These are phyloP conservation scores for Trametes coccinea DNA, from an alignment of 768 basidiomycete genomes.

Conservation along the genomic window DNA sequence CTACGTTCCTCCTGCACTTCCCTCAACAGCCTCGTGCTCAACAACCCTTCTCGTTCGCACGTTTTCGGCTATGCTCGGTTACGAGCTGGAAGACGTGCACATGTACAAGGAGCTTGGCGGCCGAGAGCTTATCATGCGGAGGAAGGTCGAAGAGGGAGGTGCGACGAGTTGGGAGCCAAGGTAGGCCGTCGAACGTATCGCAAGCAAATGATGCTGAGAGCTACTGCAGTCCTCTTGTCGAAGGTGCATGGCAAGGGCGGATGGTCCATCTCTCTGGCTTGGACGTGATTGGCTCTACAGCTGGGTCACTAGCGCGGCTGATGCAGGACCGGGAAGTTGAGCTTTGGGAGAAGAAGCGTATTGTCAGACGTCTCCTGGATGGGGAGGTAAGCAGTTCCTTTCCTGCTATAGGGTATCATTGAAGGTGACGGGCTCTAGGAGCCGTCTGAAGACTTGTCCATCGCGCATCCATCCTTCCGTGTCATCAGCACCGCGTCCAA, in stretches of 20 bases:
- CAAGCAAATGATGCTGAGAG: not conserved
- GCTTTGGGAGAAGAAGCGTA: conserved; percentile 62
- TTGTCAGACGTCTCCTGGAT: conserved; percentile 49
- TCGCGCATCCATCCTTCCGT: conserved; percentile 59
- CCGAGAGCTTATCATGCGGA: conserved; percentile 62
- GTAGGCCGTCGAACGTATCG: conserved; percentile 30
- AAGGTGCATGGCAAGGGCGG: conserved; percentile 56
- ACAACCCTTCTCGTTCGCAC: conserved; percentile 55
- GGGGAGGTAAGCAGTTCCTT: conserved; percentile 43
- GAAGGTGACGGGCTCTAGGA: conserved; percentile 8
- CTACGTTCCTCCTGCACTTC: conserved; percentile 54
- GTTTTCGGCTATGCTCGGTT: conserved; percentile 60
- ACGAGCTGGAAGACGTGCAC: conserved; percentile 58
- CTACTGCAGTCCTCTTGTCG: conserved; percentile 48
- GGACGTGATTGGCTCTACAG: conserved; percentile 67
- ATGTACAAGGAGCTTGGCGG: conserved; percentile 72
- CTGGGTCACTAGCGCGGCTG: conserved; percentile 59
- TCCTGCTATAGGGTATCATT: not conserved
- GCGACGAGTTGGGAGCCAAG: conserved; percentile 58
- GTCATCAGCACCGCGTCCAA: conserved; percentile 63
- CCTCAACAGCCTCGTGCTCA: conserved; percentile 63
- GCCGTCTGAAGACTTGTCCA: conserved; percentile 43
- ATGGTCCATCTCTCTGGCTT: conserved; percentile 60
- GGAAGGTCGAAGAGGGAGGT: conserved; percentile 56
- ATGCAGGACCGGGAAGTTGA: conserved; percentile 64